Conservation (phyloP, 31 red algal species). For the Bonnemaisonia californica region DNA sequence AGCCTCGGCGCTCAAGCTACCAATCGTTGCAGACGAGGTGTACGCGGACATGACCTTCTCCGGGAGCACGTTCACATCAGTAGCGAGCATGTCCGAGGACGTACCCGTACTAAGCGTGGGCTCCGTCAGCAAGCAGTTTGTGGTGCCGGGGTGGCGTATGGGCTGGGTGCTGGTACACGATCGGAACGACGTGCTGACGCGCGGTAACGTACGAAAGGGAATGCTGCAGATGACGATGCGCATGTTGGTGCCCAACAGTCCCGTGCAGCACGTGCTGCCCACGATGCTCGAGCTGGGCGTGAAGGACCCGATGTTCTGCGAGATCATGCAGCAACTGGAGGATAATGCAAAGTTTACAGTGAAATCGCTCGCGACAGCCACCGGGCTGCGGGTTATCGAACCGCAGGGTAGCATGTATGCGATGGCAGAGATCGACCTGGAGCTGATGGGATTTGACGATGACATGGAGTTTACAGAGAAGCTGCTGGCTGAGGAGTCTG, state of each 20-base stretch:
- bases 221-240: constrained; percentile 78
- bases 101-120: constrained; percentile 90
- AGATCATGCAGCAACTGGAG: constrained; percentile 62
- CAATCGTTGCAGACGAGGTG: constrained; percentile 96
- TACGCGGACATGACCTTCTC: constrained; percentile 97
- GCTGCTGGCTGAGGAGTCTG: constrained; percentile 83
- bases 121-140: constrained; percentile 87
- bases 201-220: constrained; percentile 62
- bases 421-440: constrained; percentile 82
- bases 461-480: constrained; percentile 83
- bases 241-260: constrained; percentile 84
- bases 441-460: constrained; percentile 53
- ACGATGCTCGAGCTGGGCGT: constrained; percentile 41
- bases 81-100: constrained; percentile 54
- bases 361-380: constrained; percentile 23
- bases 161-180: constrained; percentile 97
- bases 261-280: constrained; percentile 77
- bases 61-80: constrained; percentile 44
- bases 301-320: constrained; percentile 18
- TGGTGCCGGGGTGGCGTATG: constrained; percentile 94
- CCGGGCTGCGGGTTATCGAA: constrained; percentile 50
- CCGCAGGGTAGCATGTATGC: constrained; percentile 94
- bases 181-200: constrained; percentile 46
- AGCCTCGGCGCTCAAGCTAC: constrained; percentile 69
- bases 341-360: constrained; percentile 70